Evolutionary conservation across 257 asterid genomes (phyloP), one percentile per base, ranked within the genome.

Genomic region (Paulownia fortunei): DNA sequence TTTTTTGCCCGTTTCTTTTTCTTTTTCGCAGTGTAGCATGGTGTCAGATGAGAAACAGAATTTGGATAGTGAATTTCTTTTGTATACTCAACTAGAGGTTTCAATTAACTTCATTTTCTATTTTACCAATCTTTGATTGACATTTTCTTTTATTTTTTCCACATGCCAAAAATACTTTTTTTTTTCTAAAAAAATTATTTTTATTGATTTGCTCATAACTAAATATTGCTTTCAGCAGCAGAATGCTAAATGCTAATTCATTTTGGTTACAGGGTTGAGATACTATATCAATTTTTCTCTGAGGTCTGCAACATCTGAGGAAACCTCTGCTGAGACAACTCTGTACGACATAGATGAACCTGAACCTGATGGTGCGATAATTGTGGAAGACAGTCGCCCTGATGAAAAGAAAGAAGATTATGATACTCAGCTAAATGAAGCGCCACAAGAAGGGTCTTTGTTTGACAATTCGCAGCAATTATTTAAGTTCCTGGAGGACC

Each of bases 401-500:
- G 69, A n/a, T 74, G 84, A 81, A 23, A 82, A 8, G 51, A 78
- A 60, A 12, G 84, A 71, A 27, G 61, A 24, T 65, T 27, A 61
- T 19, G 77, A 30, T 46, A 59, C 39, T 75, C 82, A 76, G 79
- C 49, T 26, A 6, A 60, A 59, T 72, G 89, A 64, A 76, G 59
- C 61, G 24, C 78, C 79, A 11, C 77, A 76, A 63, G 84, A 79
- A 52, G 84, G 66, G 10, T 76, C 84, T 5, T 74, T 59, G 37
- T 3, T 19, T 2, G 89, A 81, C 47, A 61, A 73, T 51, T 52
- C 76, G 13, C 79, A 58, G 27, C 83, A 81, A 75, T 39, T 79
- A 24, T 49, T 77, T 6, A 81, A 87, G 80, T 79, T 87, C 66
- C 61, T 81, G 79, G 89, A 85, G 71, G 85, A 83, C 36, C 63